phyloP scores from a whole-genome alignment of 345 rosid genomes.

The Cardiospermum halicacabum region DNA sequence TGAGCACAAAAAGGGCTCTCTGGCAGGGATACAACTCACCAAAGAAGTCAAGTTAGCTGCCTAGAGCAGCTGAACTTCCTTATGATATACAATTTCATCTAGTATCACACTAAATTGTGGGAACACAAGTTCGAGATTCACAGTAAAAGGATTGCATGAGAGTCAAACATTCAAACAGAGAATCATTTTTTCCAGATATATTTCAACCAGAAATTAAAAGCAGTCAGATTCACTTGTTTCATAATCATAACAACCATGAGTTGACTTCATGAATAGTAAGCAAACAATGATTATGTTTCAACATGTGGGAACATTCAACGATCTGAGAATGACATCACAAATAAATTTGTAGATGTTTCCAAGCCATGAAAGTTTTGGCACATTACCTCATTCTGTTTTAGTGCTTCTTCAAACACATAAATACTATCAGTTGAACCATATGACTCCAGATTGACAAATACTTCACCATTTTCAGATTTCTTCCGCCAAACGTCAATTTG shows the following conservation, averaged over 20 bases:
- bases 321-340: not conserved
- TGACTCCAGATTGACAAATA: conserved; percentile 49
- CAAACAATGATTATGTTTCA: not conserved
- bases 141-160: not conserved
- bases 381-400: conserved; percentile 71
- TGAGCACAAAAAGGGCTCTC: too few species aligned
- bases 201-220: not conserved
- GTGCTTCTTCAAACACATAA: conserved; percentile 58
- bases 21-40: too few species aligned
- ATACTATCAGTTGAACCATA: conserved; percentile 49
- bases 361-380: not conserved
- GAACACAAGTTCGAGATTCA: too few species aligned
- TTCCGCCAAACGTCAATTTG: conserved; percentile 70
- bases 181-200: not conserved
- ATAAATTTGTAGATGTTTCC: not conserved
- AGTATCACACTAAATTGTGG: not conserved
- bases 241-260: not conserved
- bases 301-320: not conserved
- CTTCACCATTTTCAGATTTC: conserved; percentile 35
- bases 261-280: not conserved
- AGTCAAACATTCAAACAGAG: not conserved
- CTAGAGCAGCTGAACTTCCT: too few species aligned
- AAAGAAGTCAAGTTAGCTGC: too few species aligned
- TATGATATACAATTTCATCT: not conserved
- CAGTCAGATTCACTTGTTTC: not conserved